These are phyloP conservation scores for Eucalyptus lansdowneana DNA, from an alignment of 345 rosid genomes.

Conservation along the genomic window DNA sequence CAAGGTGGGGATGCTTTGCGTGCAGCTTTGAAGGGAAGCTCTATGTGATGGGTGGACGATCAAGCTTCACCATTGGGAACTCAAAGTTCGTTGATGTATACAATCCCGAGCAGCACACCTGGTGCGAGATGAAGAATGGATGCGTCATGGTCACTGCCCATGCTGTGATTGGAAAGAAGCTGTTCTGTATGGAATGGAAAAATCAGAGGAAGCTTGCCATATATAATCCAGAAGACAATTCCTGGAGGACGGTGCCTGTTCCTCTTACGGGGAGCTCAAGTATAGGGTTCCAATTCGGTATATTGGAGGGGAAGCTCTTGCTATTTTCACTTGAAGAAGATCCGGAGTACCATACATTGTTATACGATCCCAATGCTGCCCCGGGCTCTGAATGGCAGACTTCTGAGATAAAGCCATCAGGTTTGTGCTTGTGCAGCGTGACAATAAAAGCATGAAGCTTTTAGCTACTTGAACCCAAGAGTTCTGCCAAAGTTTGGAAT, in stretches of 20 bases:
- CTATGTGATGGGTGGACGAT: slow-evolving; percentile 96
- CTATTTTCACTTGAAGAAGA: slow-evolving; percentile 53
- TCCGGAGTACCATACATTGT: slow-evolving; percentile 43
- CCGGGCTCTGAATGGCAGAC: slow-evolving; percentile 72
- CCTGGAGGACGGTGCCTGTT: slow-evolving; percentile 83
- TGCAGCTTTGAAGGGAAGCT: slow-evolving; percentile 78
- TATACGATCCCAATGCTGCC: slow-evolving; percentile 72
- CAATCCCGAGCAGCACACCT: slow-evolving; percentile 49
- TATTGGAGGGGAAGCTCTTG: slow-evolving; percentile 65
- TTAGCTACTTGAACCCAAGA: background rate
- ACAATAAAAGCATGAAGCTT: slow-evolving; percentile 57
- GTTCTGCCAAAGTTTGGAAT: background rate
- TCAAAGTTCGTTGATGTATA: slow-evolving; percentile 80
- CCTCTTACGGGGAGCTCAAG: slow-evolving; percentile 79
- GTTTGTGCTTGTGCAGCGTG: slow-evolving; percentile 69
- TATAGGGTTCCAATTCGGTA: slow-evolving; percentile 66
- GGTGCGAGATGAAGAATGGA: slow-evolving; percentile 86
- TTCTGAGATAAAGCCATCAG: slow-evolving; percentile 62
- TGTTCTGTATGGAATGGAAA: slow-evolving; percentile 94
- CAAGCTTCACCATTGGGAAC: slow-evolving; percentile 89
- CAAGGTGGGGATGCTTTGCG: slow-evolving; percentile 92
- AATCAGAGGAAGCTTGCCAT: slow-evolving; percentile 79
- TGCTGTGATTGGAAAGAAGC: slow-evolving; percentile 71
- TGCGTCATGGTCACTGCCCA: slow-evolving; percentile 96
- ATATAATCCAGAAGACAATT: slow-evolving; percentile 47